phyloP scores from a whole-genome alignment of 2,329 filamentous ascomycete genomes.

The Zasmidium citrigriseum region DNA sequence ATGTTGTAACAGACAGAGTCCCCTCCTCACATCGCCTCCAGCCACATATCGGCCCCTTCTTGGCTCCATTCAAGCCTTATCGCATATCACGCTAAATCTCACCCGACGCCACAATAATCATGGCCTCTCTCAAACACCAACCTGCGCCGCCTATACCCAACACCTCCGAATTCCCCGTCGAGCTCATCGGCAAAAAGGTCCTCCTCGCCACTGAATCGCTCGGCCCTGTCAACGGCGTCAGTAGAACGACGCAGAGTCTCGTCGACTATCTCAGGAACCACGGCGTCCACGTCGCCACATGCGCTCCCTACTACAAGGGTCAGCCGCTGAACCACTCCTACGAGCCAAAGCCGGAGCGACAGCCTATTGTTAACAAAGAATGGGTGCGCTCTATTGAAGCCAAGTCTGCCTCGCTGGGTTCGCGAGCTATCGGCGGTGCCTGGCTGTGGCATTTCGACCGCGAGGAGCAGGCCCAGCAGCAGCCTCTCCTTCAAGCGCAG shows the following conservation, averaged over 20 bases:
- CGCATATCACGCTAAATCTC: background rate
- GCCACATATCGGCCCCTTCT: background rate
- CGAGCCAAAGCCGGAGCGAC: conserved; percentile 27
- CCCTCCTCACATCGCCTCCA: background rate
- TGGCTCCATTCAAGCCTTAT: background rate
- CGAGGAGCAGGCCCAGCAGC: conserved; percentile 19
- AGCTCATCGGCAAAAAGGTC: conserved; percentile 62
- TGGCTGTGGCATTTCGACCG: conserved; percentile 36
- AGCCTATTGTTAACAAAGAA: conserved; percentile 36
- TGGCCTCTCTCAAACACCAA: background rate
- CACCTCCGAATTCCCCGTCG: conserved; percentile 39
- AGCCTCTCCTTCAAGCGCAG: conserved; percentile 17
- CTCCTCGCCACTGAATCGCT: conserved; percentile 71
- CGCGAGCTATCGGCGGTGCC: conserved; percentile 35
- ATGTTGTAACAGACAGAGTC: background rate
- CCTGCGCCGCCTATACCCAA: background rate
- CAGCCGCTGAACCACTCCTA: conserved; percentile 45
- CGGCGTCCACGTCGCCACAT: conserved; percentile 65
- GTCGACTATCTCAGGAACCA: conserved; percentile 67
- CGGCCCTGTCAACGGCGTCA: conserved; percentile 73
- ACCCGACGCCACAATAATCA: background rate
- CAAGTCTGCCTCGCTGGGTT: conserved; percentile 33
- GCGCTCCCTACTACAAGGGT: conserved; percentile 61
- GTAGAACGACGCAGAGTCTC: conserved; percentile 68
- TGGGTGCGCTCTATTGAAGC: conserved; percentile 36